phyloP scores from a whole-genome alignment of 176 grass and related monocot species.

The Musa troglodytarum region DNA sequence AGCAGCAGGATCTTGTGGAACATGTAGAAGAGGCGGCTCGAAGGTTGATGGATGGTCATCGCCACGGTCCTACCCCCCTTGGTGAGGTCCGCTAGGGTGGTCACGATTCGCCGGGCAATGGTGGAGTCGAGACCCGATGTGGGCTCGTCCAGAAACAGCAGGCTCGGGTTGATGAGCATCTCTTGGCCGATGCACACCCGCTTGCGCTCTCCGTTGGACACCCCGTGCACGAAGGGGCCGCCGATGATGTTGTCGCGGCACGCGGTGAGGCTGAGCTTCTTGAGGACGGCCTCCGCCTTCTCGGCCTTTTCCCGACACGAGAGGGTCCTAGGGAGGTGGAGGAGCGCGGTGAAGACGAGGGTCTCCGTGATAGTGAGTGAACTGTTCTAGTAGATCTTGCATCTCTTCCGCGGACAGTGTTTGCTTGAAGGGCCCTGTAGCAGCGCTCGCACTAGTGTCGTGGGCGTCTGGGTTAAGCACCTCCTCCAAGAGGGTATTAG shows the following conservation, averaged over 20 bases:
- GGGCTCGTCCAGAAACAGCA: conserved; percentile 41
- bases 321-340: conserved; percentile 32
- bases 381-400: conserved; percentile 71
- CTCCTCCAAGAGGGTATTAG: conserved; percentile 9
- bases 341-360: conserved; percentile 36
- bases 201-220: conserved; percentile 30
- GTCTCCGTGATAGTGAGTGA: conserved; percentile 52
- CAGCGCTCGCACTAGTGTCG: no score
- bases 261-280: conserved; percentile 26
- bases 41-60: conserved; percentile 51
- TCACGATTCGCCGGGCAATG: conserved; percentile 29
- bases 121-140: conserved; percentile 46
- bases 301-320: conserved; percentile 21
- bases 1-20: conserved; percentile 46
- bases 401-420: conserved; percentile 55
- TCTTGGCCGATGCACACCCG: conserved; percentile 49
- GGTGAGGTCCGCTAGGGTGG: conserved; percentile 20
- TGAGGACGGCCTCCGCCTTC: conserved; percentile 25
- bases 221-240: conserved; percentile 19
- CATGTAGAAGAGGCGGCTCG: conserved; percentile 44
- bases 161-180: conserved; percentile 42
- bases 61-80: conserved; percentile 28
- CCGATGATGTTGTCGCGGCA: conserved; percentile 39
- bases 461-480: background rate
- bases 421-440: conserved; percentile 14